Percentiles rank a stretch among this genome's conserved stretches.
Evolutionary conservation across 1,139 yeast genomes (phyloP).

Genomic region (Candida tropicalis): DNA sequence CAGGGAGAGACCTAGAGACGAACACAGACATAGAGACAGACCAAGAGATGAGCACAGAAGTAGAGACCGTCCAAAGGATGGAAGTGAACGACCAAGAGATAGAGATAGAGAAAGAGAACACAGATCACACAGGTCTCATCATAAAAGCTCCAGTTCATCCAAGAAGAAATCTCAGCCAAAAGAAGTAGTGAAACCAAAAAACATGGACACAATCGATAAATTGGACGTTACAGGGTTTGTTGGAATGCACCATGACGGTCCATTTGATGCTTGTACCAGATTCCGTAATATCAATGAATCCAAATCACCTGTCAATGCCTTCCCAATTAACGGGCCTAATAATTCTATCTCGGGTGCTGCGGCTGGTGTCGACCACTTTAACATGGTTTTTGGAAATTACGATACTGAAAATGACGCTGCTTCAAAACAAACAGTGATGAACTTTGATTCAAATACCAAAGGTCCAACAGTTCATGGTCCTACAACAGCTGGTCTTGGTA

Average conservation of each 20-base stretch:
- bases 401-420: slow-evolving; percentile 31
- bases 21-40: slow-evolving; percentile 5
- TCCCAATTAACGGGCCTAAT: slow-evolving; percentile 94
- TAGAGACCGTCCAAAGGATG: slow-evolving; percentile 1
- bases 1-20: slow-evolving; percentile 4
- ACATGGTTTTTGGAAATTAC: slow-evolving; percentile 62
- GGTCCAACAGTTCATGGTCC: slow-evolving; percentile 82
- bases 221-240: slow-evolving; percentile 93
- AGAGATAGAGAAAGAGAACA: slow-evolving; percentile 2
- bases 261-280: slow-evolving; percentile 97
- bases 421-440: slow-evolving; percentile 56
- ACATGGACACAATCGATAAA: slow-evolving; percentile 90
- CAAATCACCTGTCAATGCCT: slow-evolving; percentile 92
- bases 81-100: slow-evolving; percentile 2
- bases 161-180: slow-evolving; percentile 5
- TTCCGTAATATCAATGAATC: slow-evolving; percentile 83
- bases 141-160: background rate
- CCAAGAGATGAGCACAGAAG: slow-evolving; percentile 4
- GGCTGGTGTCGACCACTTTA: slow-evolving; percentile 56
- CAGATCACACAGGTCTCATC: slow-evolving; percentile 2
- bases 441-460: slow-evolving; percentile 71
- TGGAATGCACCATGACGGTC: slow-evolving; percentile 99
- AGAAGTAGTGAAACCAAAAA: slow-evolving; percentile 50
- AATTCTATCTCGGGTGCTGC: slow-evolving; percentile 71
- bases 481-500: slow-evolving; percentile 84